These are phyloP conservation scores for Micractinium sp. DNA, from an alignment of 139 green algal genomes.

Conservation along the genomic window DNA sequence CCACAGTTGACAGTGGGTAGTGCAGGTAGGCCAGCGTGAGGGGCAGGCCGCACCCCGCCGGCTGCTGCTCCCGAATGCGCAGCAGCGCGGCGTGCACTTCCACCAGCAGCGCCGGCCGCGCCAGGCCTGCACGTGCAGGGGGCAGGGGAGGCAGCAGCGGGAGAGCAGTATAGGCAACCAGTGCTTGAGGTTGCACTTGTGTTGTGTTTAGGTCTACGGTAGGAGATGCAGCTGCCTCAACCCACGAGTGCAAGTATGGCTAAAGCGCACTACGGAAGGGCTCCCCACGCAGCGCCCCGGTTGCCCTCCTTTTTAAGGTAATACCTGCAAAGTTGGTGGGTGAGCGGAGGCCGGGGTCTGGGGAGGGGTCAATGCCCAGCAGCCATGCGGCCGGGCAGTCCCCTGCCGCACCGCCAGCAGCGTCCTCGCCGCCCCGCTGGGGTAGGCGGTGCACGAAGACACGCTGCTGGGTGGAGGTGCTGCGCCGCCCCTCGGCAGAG, in stretches of 20 bases:
- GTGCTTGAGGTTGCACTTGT: too few species aligned
- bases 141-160: background rate
- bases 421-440: background rate
- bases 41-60: background rate
- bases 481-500: conserved; percentile 42
- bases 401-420: background rate
- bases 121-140: background rate
- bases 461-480: conserved; percentile 20
- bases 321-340: conserved; percentile 75
- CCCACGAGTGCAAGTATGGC: too few species aligned
- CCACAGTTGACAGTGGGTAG: conserved; percentile 63
- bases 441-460: conserved; percentile 36
- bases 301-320: too few species aligned
- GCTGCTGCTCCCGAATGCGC: background rate
- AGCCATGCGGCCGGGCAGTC: conserved; percentile 37
- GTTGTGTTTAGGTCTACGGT: too few species aligned
- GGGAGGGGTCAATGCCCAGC: conserved; percentile 68
- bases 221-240: too few species aligned
- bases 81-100: conserved; percentile 22
- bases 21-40: conserved; percentile 67
- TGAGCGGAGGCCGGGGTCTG: conserved; percentile 58
- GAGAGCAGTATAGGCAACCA: too few species aligned
- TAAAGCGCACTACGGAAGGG: too few species aligned
- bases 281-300: too few species aligned
- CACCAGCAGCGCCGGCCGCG: conserved; percentile 14